Base-by-base conservation (phyloP, 306 rosid species). In the Amphicarpaea edgeworthii region DNA sequence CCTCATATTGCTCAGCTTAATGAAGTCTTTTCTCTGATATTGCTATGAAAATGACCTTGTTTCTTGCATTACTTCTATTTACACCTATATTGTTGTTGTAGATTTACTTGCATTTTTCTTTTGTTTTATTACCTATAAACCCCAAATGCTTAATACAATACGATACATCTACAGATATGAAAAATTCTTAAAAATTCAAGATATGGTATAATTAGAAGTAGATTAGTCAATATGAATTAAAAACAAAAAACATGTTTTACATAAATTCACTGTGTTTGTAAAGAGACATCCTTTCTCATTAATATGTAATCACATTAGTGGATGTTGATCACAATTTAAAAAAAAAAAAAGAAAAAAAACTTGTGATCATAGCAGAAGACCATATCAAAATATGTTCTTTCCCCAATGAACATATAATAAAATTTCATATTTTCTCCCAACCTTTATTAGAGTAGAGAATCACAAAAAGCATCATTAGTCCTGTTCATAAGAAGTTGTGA, bases 1-100 rank as follows among this genome's bases (percentile, higher is more conserved):
- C 42, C 54, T 26, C 20, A 3, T 71, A 40, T 82, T 78, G 10
- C 37, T 58, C 50, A 41, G 34, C 58, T 73, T 10, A 61, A 61
- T 41, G 55, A 54, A 45, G 24, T 63, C 5, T 75, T 64, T 37
- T n/a, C 28, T 60, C 60, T 59, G 64, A 15, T 57, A 50, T 5
- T 78, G 32, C 72, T 80, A 50, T 28, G 21, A 47, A 69, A 68
- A 76, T 60, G 23, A 58, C 65, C 30, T 32, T 32, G 64, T 67
- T 45, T 77, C 30, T 45, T 28, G 9, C 45, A 17, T 43, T 10
- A 8, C 51, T 68, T 45, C 45, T 32, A 16, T 24, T 24, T 24
- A 26, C 60, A 19, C 61, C 40, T 59, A 26, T 14, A 23, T 41
- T 59, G 64, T 11, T 28, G 43, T 7, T 34, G 1, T 34, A 34